Percentiles rank a stretch among this genome's conserved stretches.
These are phyloP conservation scores for Ilex paraguariensis DNA, from an alignment of 305 asterid species.

Conservation along the genomic window DNA sequence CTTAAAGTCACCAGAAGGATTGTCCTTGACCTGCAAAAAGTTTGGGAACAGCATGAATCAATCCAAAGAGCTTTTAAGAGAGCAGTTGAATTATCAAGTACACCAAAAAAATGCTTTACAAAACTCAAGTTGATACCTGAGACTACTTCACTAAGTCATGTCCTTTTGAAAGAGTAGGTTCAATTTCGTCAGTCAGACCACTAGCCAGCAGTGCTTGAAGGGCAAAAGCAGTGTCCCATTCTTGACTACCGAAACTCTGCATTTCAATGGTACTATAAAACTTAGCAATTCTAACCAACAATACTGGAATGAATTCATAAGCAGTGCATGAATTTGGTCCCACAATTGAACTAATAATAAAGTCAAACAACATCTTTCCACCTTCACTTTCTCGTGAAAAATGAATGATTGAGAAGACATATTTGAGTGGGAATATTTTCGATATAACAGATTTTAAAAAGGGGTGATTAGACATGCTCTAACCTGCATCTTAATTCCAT, in stretches of 20 bases:
- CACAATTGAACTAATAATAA: no score
- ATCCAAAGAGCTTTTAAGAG: neutral
- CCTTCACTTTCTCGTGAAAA: neutral
- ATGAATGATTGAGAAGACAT: no score
- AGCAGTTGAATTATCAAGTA: neutral
- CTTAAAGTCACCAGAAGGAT: slow-evolving; percentile 66
- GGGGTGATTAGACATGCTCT: neutral
- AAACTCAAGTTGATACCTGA: slow-evolving; percentile 38
- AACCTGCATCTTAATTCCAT: slow-evolving; percentile 98
- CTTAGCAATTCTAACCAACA: neutral
- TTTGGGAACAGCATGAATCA: neutral
- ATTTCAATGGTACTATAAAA: slow-evolving; percentile 6
- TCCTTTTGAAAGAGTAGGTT: slow-evolving; percentile 49
- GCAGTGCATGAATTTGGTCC: no score
- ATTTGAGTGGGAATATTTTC: no score
- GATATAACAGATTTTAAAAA: no score
- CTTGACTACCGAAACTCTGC: slow-evolving; percentile 84
- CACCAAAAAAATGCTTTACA: no score
- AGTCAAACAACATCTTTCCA: no score
- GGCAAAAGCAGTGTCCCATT: slow-evolving; percentile 85
- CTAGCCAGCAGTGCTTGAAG: slow-evolving; percentile 76
- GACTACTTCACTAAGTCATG: slow-evolving; percentile 61
- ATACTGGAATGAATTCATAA: no score
- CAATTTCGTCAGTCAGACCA: slow-evolving; percentile 52
- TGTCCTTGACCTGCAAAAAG: slow-evolving; percentile 37